Conservation (phyloP, 768 basidiomycete genomes). For the Podaxis sp. region DNA sequence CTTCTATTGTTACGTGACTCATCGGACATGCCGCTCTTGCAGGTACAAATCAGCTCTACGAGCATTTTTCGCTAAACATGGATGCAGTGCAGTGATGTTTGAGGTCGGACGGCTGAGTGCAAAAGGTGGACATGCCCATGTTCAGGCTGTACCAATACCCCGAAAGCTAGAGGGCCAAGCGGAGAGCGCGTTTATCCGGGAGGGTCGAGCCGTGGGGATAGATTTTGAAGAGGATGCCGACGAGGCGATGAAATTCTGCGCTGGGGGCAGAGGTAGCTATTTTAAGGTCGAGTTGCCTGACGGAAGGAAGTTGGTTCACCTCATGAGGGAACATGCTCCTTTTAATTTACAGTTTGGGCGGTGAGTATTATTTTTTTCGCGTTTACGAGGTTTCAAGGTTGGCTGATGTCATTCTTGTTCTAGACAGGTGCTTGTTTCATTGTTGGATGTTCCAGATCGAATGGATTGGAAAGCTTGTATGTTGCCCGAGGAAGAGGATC, state of each 20-base stretch:
- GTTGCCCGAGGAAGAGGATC: constrained; percentile 83
- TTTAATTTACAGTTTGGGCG: constrained; percentile 95
- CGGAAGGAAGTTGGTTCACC: constrained; percentile 82
- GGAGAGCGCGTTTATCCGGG: constrained; percentile 68
- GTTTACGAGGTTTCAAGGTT: not conserved
- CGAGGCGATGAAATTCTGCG: constrained; percentile 53
- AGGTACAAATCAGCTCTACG: constrained; percentile 82
- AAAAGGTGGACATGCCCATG: constrained; percentile 92
- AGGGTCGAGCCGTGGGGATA: constrained; percentile 65
- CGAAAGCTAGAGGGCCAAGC: constrained; percentile 58
- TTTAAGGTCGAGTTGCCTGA: constrained; percentile 91
- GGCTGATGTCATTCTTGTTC: constrained; percentile 14
- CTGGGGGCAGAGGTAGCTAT: constrained; percentile 67
- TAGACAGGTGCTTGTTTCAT: constrained; percentile 78
- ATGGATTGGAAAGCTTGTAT: constrained; percentile 92
- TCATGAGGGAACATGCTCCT: constrained; percentile 72
- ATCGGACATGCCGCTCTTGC: constrained; percentile 1
- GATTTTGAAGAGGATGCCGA: constrained; percentile 76
- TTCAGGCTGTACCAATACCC: constrained; percentile 85
- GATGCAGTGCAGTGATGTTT: constrained; percentile 71
- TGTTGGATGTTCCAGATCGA: constrained; percentile 77
- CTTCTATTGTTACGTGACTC: not conserved
- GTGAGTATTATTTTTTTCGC: constrained; percentile 42
- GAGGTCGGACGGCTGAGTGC: constrained; percentile 83
- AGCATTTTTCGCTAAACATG: constrained; percentile 69